Evolutionary conservation across 805 yeast genomes (phyloP), one percentile per base, ranked within the genome.

Genomic region (Candida mattraensis): DNA sequence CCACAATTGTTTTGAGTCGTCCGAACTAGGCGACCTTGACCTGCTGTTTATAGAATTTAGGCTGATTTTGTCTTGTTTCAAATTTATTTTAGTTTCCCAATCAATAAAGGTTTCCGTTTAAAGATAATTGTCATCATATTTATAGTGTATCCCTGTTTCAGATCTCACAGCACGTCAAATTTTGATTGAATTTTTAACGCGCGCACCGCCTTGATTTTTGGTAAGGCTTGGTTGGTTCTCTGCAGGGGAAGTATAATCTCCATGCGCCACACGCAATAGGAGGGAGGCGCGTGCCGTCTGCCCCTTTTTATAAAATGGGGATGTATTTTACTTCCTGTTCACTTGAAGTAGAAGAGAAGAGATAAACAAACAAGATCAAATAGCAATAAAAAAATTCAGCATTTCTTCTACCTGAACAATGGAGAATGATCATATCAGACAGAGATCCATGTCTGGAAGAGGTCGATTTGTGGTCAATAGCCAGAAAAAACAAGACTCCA

Each of bases 401-500:
- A 18, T 32, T 9, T 39, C 44, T 12, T 44, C 48, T 6, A 27
- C 42, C 4, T 40, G 37, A 29, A 31, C 31, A 6, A 19, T 8
- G 5, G 44, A 35, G 7, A 10, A 19, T 7, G 33, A 30, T 9
- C 38, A 30, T 11, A 14, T 17, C n/a, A 24, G 25, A 14, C 14
- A 31, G 18, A 24, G 32, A 17, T 33, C 47, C 3, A 21, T 30
- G 7, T 22, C 38, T n/a, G 31, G 35, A 8, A 28, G 35, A 16
- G 26, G 38, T 3, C 18, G 48, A 13, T 44, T 44, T 35, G 11
- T 30, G 11, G 39, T 37, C 17, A 31, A 27, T 13, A 27, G 31
- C 16, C 43, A 38, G 21, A 42, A 45, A 21, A 42, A 36, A 28
- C 44, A 33, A 10, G 53, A 48, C 27, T 42, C 51, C 2, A 44